Base-by-base conservation (phyloP, 768 basidiomycete species). In the Asterophora parasitica region DNA sequence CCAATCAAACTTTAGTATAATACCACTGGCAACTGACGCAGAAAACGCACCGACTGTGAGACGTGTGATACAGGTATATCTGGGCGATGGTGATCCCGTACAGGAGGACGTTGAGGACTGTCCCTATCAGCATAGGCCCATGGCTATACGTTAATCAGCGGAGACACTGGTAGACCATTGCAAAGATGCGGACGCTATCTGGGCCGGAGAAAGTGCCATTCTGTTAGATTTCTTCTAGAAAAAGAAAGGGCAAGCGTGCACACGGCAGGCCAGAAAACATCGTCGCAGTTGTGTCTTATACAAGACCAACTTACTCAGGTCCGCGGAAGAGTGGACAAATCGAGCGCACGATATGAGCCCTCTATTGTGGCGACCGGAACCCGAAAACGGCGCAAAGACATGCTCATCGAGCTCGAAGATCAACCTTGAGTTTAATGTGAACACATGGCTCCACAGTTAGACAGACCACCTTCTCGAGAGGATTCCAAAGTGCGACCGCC, bases 11-110 rank as follows among this genome's bases (percentile, higher is more conserved):
- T n/a, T n/a, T n/a, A n/a, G n/a, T n/a, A n/a, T n/a, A n/a, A n/a
- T 26, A 13, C 17, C 34, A 41, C 9, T 7, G 11, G 16, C 42
- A 23, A 43, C 32, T 23, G 8, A 9, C 19, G 13, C n/a, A 10
- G 7, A 13, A 8, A 16, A 42, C 61, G 50, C 31, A 67, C 76
- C 53, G 68, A 64, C 37, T 64, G n/a, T 68, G 55, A 66, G 73
- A 49, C 1, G 33, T 51, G 19, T 52, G 46, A 34, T 80, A 79
- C 4, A 79, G 32, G 48, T 74, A 73, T 8, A 69, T 61, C 59
- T 81, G 72, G 0, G 68, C 69, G 39, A 74, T 68, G 70, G 76
- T 76, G 36, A 78, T 71, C 1, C 75, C 76, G 49, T 73, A 75
- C 8, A 78, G 64, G 11, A 75, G 44, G 16, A 76, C 57, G 49